Conservation (phyloP, 345 rosid species). For the Iberis pinnata region DNA sequence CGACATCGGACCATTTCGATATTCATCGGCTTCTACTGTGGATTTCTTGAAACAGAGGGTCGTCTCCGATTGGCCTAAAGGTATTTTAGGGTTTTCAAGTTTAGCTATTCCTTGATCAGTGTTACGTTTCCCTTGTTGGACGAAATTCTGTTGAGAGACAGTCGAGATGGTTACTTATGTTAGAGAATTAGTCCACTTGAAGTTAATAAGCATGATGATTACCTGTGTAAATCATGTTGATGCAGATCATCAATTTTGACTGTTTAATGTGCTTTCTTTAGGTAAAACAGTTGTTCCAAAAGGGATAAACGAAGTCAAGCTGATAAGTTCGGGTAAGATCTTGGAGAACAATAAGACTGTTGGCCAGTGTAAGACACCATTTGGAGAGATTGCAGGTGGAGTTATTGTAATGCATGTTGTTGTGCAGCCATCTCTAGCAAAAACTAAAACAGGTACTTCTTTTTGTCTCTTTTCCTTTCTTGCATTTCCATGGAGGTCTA, state of each 20-base stretch:
- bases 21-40: slow-evolving; percentile 71
- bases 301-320: slow-evolving; percentile 71
- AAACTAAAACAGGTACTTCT: slow-evolving; percentile 54
- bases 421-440: slow-evolving; percentile 72
- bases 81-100: slow-evolving; percentile 26
- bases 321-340: slow-evolving; percentile 82
- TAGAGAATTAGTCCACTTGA: background rate
- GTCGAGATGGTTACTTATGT: background rate
- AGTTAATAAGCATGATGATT: background rate
- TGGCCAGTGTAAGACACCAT: slow-evolving; percentile 77
- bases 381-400: slow-evolving; percentile 58
- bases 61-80: slow-evolving; percentile 95
- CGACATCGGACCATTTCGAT: slow-evolving; percentile 85
- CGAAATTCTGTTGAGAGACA: background rate
- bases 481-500: background rate
- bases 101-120: background rate
- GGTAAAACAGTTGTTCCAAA: slow-evolving; percentile 76
- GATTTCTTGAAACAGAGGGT: slow-evolving; percentile 85
- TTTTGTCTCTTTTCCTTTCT: no score
- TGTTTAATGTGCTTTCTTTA: slow-evolving; percentile 6
- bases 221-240: background rate
- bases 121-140: background rate
- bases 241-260: background rate
- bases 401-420: slow-evolving; percentile 76
- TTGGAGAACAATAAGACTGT: slow-evolving; percentile 79